A percentile compares a stretch with the other conserved stretches of the same genome.
These are phyloP conservation scores for Panicum miliaceum DNA, from an alignment of 176 grass and related monocot genomes.

Conservation along the genomic window DNA sequence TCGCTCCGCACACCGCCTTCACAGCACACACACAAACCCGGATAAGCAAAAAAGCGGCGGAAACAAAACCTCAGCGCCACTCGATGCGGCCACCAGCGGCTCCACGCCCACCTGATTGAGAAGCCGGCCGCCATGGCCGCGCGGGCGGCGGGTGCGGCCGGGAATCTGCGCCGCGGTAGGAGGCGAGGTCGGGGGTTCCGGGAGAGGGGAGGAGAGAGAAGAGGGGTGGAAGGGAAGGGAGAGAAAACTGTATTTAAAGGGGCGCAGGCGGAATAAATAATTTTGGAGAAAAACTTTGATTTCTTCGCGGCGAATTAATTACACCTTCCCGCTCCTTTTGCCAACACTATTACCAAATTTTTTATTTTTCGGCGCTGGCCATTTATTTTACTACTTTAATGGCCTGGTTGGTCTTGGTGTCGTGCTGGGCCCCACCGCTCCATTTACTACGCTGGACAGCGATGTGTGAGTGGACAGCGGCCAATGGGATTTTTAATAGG, in stretches of 20 bases:
- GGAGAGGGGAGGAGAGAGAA: slow-evolving; percentile 1
- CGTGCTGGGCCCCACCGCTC: background rate
- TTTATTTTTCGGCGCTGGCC: background rate
- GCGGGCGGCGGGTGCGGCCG: background rate
- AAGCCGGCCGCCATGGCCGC: slow-evolving; percentile 47
- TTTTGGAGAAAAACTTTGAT: background rate
- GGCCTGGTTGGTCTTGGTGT: slow-evolving; percentile 1
- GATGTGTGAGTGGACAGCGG: slow-evolving; percentile 47
- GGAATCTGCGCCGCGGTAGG: background rate
- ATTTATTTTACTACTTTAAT: slow-evolving; percentile 32
- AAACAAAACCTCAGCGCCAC: too few species aligned
- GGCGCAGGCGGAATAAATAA: background rate
- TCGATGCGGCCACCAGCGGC: background rate
- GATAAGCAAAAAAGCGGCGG: background rate
- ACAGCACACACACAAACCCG: background rate
- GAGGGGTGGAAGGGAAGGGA: too few species aligned
- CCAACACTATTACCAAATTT: background rate
- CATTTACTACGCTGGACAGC: slow-evolving; percentile 46
- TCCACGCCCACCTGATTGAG: slow-evolving; percentile 52
- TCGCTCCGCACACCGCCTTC: slow-evolving; percentile 46
- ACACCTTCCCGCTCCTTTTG: slow-evolving; percentile 31
- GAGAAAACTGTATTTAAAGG: slow-evolving; percentile 26
- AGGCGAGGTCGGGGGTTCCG: too few species aligned
- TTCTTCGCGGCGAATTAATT: slow-evolving; percentile 1
- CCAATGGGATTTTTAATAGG: background rate